Evolutionary conservation across 2,329 filamentous ascomycete genomes (phyloP).

Genomic region (Nothophaeocryptopus gaeumannii): DNA sequence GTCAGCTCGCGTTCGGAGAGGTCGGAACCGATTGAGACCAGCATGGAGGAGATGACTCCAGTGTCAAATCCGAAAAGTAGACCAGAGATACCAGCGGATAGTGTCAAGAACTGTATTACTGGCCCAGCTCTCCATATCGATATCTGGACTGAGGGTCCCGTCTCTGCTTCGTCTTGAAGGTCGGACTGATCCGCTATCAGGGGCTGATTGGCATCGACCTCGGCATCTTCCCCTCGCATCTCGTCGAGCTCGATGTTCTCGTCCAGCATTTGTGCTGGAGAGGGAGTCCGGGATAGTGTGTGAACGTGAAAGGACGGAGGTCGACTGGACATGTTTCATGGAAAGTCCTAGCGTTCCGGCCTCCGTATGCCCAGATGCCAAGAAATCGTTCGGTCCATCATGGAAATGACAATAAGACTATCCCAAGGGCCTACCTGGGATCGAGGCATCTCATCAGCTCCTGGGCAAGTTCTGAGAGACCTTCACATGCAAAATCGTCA

Average conservation of each 20-base stretch:
- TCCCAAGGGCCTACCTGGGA: too few species aligned
- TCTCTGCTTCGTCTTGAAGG: neutral
- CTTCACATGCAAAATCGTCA: too few species aligned
- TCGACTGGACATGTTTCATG: constrained; percentile 4
- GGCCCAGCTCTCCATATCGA: constrained; percentile 21
- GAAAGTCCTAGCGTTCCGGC: constrained; percentile 1
- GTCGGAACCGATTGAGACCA: constrained; percentile 55
- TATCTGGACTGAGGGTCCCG: constrained; percentile 8
- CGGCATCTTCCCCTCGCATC: constrained; percentile 17
- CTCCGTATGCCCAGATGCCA: too few species aligned
- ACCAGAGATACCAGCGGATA: constrained; percentile 57
- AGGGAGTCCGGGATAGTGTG: neutral
- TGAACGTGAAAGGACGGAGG: neutral
- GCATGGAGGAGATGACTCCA: constrained; percentile 60
- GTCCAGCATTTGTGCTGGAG: constrained; percentile 7
- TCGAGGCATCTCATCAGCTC: too few species aligned
- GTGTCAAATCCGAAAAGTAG: constrained; percentile 63
- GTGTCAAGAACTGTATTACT: constrained; percentile 55
- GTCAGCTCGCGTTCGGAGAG: constrained; percentile 48
- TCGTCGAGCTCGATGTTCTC: constrained; percentile 14
- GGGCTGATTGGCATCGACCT: constrained; percentile 32
- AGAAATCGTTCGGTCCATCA: too few species aligned
- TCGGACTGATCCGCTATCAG: constrained; percentile 7
- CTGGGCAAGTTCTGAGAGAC: too few species aligned
- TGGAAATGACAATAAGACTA: too few species aligned